A percentile compares a stretch with the other conserved stretches of the same genome.
Evolutionary conservation across 2,329 filamentous ascomycete species (phyloP).

Genomic region (Colletotrichum scovillei): DNA sequence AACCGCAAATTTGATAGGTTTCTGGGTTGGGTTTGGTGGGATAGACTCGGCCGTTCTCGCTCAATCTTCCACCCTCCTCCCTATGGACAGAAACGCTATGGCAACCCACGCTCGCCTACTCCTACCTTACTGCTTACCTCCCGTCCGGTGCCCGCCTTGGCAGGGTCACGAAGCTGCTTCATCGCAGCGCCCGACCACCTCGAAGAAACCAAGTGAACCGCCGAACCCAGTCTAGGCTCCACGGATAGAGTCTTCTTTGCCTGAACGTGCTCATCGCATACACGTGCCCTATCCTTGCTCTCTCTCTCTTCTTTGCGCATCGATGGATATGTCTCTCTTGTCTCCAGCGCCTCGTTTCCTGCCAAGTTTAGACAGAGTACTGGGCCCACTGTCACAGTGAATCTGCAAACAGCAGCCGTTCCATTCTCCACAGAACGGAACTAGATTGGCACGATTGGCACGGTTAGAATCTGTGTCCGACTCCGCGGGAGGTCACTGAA

Average conservation of each 20-base stretch:
- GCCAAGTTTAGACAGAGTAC: not conserved
- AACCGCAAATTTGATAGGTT: not conserved
- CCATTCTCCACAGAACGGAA: conserved; percentile 7
- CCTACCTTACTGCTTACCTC: conserved; percentile 1
- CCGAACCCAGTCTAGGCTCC: not conserved
- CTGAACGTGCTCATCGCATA: not conserved
- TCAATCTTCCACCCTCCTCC: not conserved
- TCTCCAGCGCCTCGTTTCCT: conserved; percentile 5
- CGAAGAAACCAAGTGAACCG: no score
- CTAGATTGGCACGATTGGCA: not conserved
- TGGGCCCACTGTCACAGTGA: not conserved
- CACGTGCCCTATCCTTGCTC: not conserved
- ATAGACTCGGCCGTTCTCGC: not conserved
- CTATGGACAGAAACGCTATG: conserved; percentile 13
- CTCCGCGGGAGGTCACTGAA: not conserved
- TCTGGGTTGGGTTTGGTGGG: not conserved
- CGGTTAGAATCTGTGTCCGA: not conserved
- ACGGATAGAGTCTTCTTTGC: not conserved
- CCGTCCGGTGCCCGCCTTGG: conserved; percentile 28
- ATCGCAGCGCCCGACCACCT: not conserved
- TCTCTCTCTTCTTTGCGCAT: not conserved
- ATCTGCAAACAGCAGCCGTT: conserved; percentile 28
- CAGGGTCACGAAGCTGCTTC: conserved; percentile 31
- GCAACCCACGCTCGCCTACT: not conserved
- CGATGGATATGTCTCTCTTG: not conserved